Evolutionary conservation across 73 alveolate genomes (phyloP), one percentile per base, ranked within the genome.

Genomic region (Paramecium pentaurelia): DNA sequence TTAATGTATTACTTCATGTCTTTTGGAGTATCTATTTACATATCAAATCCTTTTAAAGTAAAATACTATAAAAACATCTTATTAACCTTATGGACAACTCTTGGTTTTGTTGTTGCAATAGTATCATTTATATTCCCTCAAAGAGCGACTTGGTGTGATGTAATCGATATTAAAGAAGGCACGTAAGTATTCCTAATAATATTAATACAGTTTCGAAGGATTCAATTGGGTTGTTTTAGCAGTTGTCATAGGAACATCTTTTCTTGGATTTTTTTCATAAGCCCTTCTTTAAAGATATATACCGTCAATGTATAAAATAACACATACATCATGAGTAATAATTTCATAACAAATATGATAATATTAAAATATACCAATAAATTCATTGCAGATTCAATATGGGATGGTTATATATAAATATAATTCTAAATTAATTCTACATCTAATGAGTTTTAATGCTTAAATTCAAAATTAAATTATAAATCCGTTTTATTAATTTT

Each of bases 1-100:
- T 80, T 80, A n/a, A 44, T 80, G 58, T 80, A 32, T 22, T 80
- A 80, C 73, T 42, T 32, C 45, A 80, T 80, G 91, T 45, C 91
- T 12, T 25, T 80, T 28, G 91, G 77, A 27, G 37, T 80, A 45
- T 42, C 73, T 8, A 80, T 80, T 0, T 80, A 44, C 37, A 12
- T 80, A 44, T 80, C 91, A 22, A 44, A 47, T 20, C 91, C 91
- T 38, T 80, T 80, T 20, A 80, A 80, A 80, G 71, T 20, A 30
- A 80, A 64, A 80, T 80, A 45, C 58, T 80, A 80, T 80, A 40
- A 44, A 28, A 80, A 80, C 27, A 80, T 80, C 34, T 42, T 42
- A 45, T 38, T 80, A 44, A 45, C 75, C 20, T 25, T 80, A 20
- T 80, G 71, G 77, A 80, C 91, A 9, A 44, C 58, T 18, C 47